A percentile compares a stretch with the other conserved stretches of the same genome.
These are phyloP conservation scores for Calonectria multiphialidica DNA, from an alignment of 2,329 filamentous ascomycete genomes.

Conservation along the genomic window DNA sequence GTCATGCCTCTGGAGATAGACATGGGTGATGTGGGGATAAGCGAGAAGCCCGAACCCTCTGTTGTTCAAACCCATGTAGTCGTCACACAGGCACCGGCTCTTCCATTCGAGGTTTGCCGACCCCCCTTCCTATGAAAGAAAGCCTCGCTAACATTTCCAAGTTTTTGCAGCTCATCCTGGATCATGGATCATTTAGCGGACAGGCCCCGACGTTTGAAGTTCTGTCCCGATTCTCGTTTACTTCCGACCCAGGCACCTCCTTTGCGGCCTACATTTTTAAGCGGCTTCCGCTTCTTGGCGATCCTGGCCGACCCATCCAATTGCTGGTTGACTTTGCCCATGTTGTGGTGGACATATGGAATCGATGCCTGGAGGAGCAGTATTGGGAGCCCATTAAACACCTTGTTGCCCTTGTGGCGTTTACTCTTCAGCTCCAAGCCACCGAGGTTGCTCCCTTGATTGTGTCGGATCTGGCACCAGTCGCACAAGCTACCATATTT, in stretches of 20 bases:
- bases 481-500: conserved; percentile 70
- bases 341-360: conserved; percentile 76
- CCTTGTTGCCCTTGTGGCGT: conserved; percentile 73
- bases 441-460: conserved; percentile 70
- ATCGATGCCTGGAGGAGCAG: conserved; percentile 72
- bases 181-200: conserved; percentile 67
- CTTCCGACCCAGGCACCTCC: conserved; percentile 71
- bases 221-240: conserved; percentile 73
- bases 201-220: conserved; percentile 76
- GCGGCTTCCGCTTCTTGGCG: conserved; percentile 70
- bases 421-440: conserved; percentile 73
- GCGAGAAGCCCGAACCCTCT: conserved; percentile 39
- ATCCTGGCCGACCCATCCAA: conserved; percentile 60
- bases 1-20: conserved; percentile 69
- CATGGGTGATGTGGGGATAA: conserved; percentile 56
- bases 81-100: conserved; percentile 42
- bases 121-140: conserved; percentile 9
- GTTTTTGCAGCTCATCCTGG: conserved; percentile 74
- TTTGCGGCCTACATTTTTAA: conserved; percentile 78
- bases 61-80: conserved; percentile 34
- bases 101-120: conserved; percentile 60
- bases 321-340: conserved; percentile 75
- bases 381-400: conserved; percentile 74
- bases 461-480: conserved; percentile 66
- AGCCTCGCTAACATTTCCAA: conserved; percentile 45